Evolutionary conservation across 169 alveolate genomes (phyloP), one percentile per base, ranked within the genome.

Genomic region (Babesia gibsoni): DNA sequence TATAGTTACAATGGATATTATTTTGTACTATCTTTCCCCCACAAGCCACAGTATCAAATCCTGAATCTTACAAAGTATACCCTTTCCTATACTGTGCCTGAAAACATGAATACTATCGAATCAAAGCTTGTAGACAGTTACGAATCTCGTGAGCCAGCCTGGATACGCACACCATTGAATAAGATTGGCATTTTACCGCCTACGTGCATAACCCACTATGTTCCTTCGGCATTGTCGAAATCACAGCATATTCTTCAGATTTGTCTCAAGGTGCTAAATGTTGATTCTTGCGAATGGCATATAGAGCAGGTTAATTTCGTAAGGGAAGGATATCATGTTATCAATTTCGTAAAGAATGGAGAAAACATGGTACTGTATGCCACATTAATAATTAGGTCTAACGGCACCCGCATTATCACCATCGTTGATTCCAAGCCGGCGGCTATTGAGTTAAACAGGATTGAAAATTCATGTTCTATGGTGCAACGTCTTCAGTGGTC

Each of bases 1-100:
- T 90, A 88, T 66, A 79, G 89, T 35, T 88, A 82, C 69, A 90
- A 90, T 64, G 95, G 95, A 10, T 84, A 75, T 48, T 90, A 86
- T 58, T 72, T 81, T 52, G 84, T 88, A 22, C 84, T 90, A 20
- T 83, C 91, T 33, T 45, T 88, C 23, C 93, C 95, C 0, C 65
- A 65, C 29, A 57, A 88, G 56, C 91, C 95, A 45, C 89, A 84
- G 66, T 88, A 84, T 54, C 91, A 89, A 50, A 84, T 90, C 25
- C 70, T 87, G 32, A 90, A 90, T 72, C 82, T 89, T 18, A 90
- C 92, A 39, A 72, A 75, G 43, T 80, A 73, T 48, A 84, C 39
- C 35, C 85, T 90, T 49, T 89, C 94, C 25, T 87, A 85, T 48
- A 61, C 82, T 10, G 82, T 89, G 8, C 77, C 69, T 18, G 84